Conservation (phyloP, 257 asterid genomes). For the Solanum ossicruentum region DNA sequence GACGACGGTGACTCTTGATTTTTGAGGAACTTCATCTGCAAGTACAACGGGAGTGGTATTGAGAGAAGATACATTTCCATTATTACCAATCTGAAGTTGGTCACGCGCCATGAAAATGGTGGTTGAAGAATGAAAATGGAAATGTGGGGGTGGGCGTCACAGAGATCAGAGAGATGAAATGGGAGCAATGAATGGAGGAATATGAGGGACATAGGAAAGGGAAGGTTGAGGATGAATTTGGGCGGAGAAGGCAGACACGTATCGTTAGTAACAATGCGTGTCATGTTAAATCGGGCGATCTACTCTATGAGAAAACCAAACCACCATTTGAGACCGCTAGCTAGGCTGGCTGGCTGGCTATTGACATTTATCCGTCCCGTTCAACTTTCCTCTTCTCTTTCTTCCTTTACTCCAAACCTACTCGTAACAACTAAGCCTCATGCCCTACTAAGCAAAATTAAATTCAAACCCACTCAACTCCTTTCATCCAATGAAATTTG, state of each 20-base stretch:
- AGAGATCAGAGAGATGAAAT: neutral
- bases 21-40: slow-evolving; percentile 2
- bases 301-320: neutral
- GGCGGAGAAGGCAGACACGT: slow-evolving; percentile 4
- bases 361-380: neutral
- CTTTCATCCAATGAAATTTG: too few species aligned
- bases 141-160: neutral
- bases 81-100: neutral
- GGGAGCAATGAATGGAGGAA: neutral
- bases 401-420: neutral
- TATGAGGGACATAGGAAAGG: neutral
- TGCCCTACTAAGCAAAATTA: neutral
- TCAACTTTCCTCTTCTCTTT: neutral
- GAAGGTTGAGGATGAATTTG: neutral
- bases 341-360: neutral
- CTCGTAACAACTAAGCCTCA: neutral
- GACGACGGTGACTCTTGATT: slow-evolving; percentile 61
- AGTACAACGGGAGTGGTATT: neutral
- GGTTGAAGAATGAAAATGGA: neutral
- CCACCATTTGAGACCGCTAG: neutral
- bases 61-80: neutral
- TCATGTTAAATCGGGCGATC: slow-evolving; percentile 1
- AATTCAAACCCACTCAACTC: too few species aligned
- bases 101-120: slow-evolving; percentile 21
- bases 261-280: neutral